Conservation (phyloP, 2,329 filamentous ascomycete species). For the Elsinoe ampelina region DNA sequence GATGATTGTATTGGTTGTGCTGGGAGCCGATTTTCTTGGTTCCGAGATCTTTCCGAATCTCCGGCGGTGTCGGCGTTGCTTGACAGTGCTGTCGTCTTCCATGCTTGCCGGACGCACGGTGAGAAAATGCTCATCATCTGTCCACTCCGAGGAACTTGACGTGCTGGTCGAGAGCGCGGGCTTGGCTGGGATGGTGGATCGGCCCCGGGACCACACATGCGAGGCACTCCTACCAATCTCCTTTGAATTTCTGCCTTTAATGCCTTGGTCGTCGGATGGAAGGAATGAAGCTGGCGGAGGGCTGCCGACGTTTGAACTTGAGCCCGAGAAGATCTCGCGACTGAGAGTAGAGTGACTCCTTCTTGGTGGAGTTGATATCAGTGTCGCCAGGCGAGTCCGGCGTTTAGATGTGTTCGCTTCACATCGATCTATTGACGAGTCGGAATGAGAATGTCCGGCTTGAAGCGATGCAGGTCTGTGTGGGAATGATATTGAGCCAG, state of each 20-base stretch:
- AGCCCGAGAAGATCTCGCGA: background rate
- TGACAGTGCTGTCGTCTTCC: background rate
- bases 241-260: background rate
- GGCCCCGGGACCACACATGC: background rate
- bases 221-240: background rate
- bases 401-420: slow-evolving; percentile 8
- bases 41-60: background rate
- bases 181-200: slow-evolving; percentile 3
- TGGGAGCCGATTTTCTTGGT: background rate
- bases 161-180: background rate
- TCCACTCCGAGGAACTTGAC: slow-evolving; percentile 3
- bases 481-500: background rate
- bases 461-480: background rate
- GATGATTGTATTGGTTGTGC: background rate
- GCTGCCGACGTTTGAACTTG: background rate
- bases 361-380: slow-evolving; percentile 1
- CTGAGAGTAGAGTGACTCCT: background rate
- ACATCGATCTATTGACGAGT: background rate
- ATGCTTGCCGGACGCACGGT: background rate
- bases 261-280: background rate
- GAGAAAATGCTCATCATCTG: background rate
- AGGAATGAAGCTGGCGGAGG: background rate
- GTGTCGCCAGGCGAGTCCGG: background rate
- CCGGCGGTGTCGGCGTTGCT: background rate
- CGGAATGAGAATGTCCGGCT: background rate